Base-by-base conservation (phyloP, 148 eudicot species). In the Rhododendron ferrugineum region DNA sequence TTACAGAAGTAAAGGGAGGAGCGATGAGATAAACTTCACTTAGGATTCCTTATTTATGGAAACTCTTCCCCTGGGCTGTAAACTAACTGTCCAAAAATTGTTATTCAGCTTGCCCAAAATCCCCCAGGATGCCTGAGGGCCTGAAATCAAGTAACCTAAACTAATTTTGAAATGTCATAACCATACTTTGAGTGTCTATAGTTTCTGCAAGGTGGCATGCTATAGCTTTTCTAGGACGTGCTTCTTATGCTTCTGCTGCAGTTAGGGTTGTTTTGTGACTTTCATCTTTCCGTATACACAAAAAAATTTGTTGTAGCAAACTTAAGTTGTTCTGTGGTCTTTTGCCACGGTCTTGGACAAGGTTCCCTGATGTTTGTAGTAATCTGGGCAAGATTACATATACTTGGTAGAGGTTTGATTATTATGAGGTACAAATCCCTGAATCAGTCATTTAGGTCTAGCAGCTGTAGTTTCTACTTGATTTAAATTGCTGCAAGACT, bases 161-260 rank as follows among this genome's bases (percentile, higher is more conserved):
- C 37, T 79, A 50, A 15, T 50, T 49, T 79, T 30, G 32, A 50
- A 7, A 13, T n/a, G 34, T 16, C 18, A 9, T 79, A 26, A 47
- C 16, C 37, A 50, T 76, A 76, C n/a, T 75, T 74, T 75, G 78
- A 37, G 47, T 76, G 79, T 76, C 40, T 32, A 74, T 75, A 75
- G n/a, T 76, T 40, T 76, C 28, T 40, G 28, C 22, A 10, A 76
- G 42, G 49, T 76, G 62, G 37, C 82, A 49, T 79, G 20, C 32
- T 78, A 4, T 13, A 23, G 62, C 62, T 26, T 79, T 79, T 40
- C 34, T 79, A 16, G 23, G 30, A 28, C 6, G 5, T 14, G 82
- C 23, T 40, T 28, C 60, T 49, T 49, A 42, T 79, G n/a, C 60
- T 50, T 79, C 60, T 79, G 82, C 60, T 14, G 58, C 62, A 49